Evolutionary conservation across 78 protist species (phyloP), one percentile per base, ranked within the genome.

Genomic region (Dictyostelium purpureum): DNA sequence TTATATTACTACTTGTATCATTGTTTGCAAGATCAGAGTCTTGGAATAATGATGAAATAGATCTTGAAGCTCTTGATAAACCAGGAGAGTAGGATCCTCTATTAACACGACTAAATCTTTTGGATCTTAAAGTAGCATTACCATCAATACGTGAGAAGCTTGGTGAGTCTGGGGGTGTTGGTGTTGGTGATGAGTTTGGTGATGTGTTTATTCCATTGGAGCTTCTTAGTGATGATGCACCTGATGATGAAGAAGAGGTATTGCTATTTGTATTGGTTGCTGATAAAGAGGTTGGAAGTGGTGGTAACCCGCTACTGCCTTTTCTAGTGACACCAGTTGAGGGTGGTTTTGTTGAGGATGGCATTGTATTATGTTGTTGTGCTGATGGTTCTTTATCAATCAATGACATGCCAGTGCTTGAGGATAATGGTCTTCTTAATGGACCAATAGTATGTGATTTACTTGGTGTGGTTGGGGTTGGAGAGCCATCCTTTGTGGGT

Each of bases 11-110:
- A n/a, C n/a, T n/a, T n/a, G n/a, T n/a, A 63, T 63, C 71, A 57
- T 35, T 57, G 11, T 57, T 57, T 24, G 74, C 18, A 73, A 45
- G 40, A 6, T 45, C 66, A 7, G 69, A 79, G 16, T 85, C 92
- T 73, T 85, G 92, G 82, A 85, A 85, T 57, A 85, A 31, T 5
- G 92, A 73, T 3, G 92, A 85, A n/a, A 85, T 19, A 1, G 92
- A 40, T 85, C 92, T 70, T 1, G 80, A 73, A 7, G 73, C 75
- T 31, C 82, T 31, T 28, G 83, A 38, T 35, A 73, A 28, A 24
- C 37, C 73, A 4, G 90, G 90, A 12, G 92, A 85, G 38, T 85
- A 85, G 12, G 92, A 85, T 4, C 71, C 38, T 33, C 92, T 24
- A 28, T 52, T 57, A 11, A 85, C 82, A 43, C 92, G 21, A 35